A percentile compares a stretch with the other conserved stretches of the same genome.
Conservation (phyloP, 495 filamentous ascomycete species). For the Neurospora sp. region DNA sequence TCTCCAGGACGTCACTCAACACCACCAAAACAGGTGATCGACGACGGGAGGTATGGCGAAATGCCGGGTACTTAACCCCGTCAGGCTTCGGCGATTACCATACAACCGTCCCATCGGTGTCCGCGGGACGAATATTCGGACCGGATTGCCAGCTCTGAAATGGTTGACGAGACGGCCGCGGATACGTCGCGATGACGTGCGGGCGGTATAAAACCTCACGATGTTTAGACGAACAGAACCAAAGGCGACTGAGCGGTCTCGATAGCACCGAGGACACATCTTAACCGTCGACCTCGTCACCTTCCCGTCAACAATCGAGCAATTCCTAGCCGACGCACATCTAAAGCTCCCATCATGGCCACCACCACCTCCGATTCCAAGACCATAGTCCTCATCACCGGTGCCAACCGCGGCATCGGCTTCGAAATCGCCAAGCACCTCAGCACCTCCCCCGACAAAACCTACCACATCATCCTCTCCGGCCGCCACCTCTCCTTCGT, state of each 20-base stretch:
- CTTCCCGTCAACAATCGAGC: not conserved
- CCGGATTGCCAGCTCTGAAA: not conserved
- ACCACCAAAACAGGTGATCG: not conserved
- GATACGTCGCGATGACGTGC: not conserved
- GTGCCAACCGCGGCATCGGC: slow-evolving; percentile 41
- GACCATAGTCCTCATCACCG: slow-evolving; percentile 34
- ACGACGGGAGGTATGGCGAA: not conserved
- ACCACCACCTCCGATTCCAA: slow-evolving; percentile 1
- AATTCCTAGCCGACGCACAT: not conserved
- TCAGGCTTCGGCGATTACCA: not conserved
- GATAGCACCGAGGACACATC: not conserved
- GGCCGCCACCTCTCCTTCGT: slow-evolving; percentile 12
- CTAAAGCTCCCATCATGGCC: slow-evolving; percentile 4
- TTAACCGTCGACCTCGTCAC: not conserved
- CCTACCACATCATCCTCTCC: slow-evolving; percentile 32
- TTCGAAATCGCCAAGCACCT: slow-evolving; percentile 34
- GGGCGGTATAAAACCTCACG: not conserved
- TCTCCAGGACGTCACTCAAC: not conserved
- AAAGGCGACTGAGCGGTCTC: too few relatives aligned
- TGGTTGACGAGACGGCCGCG: not conserved
- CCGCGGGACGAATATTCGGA: not conserved
- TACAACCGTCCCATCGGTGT: not conserved
- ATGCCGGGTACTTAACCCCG: not conserved
- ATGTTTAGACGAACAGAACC: not conserved
- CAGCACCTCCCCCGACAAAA: slow-evolving; percentile 12